phyloP scores from a whole-genome alignment of 805 yeast species.

The Kodamaea laetipori region DNA sequence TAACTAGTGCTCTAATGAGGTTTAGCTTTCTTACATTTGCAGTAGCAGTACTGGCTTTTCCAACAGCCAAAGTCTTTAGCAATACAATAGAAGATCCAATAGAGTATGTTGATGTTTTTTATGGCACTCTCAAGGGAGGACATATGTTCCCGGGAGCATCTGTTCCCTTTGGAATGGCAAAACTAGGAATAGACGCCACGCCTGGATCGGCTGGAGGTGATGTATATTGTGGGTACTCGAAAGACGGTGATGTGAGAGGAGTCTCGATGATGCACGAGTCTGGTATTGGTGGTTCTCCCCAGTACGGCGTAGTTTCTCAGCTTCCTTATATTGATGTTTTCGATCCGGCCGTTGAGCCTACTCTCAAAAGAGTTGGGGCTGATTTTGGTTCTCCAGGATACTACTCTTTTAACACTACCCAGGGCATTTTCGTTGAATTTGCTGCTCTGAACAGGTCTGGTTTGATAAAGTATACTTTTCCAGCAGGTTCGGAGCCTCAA shows the following conservation, averaged over 20 bases:
- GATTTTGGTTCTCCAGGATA: conserved; percentile 29
- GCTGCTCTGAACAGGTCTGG: conserved; percentile 31
- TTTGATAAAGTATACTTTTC: conserved; percentile 26
- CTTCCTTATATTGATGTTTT: conserved; percentile 22
- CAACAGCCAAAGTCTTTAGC: no score
- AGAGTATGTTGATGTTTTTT: conserved; percentile 32
- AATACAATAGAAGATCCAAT: conserved; percentile 6
- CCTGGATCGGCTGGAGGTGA: conserved; percentile 15
- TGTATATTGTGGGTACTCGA: conserved; percentile 37
- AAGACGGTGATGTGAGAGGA: conserved; percentile 31
- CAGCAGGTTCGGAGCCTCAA: conserved; percentile 14
- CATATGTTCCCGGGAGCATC: conserved; percentile 36
- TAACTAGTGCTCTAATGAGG: no score
- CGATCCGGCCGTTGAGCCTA: background rate
- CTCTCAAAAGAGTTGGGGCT: conserved; percentile 14
- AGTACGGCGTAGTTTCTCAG: conserved; percentile 36
- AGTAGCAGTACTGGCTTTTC: no score
- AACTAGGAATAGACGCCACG: conserved; percentile 33
- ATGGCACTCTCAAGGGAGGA: conserved; percentile 37
- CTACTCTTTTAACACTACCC: conserved; percentile 23
- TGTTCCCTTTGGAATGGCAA: conserved; percentile 41
- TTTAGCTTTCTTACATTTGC: no score
- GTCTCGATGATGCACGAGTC: conserved; percentile 41
- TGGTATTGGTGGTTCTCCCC: conserved; percentile 43
- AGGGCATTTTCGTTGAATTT: conserved; percentile 26